A percentile compares a stretch with the other conserved stretches of the same genome.
These are phyloP conservation scores for Ogataea ganodermae DNA, from an alignment of 805 yeast species.

Conservation along the genomic window DNA sequence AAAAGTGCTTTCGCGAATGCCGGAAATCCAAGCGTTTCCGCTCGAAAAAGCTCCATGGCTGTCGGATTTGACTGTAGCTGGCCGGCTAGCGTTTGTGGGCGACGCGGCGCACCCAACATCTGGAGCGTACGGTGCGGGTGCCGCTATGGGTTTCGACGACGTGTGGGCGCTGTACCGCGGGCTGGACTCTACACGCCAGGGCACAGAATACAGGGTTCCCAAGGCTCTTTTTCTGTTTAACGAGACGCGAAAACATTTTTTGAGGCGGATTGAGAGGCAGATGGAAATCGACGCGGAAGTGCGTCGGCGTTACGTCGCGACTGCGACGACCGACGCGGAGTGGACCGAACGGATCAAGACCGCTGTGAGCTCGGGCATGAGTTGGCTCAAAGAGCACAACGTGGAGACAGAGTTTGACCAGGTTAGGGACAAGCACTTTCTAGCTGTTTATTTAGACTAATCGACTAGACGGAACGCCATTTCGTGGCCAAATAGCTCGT, in stretches of 20 bases:
- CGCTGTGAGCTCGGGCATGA: neutral
- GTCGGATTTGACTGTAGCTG: slow-evolving; percentile 1
- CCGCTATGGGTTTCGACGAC: slow-evolving; percentile 12
- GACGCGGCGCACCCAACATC: slow-evolving; percentile 15
- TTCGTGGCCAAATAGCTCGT: too few species aligned
- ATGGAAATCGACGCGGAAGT: slow-evolving; percentile 9
- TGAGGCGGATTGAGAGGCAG: slow-evolving; percentile 11
- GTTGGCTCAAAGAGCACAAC: slow-evolving; percentile 11
- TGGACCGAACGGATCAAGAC: slow-evolving; percentile 7
- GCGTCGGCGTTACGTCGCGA: slow-evolving; percentile 4
- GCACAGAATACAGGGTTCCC: neutral
- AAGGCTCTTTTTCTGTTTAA: slow-evolving; percentile 6
- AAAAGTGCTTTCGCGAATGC: slow-evolving; percentile 5
- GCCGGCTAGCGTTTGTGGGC: slow-evolving; percentile 10
- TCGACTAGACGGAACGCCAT: too few species aligned
- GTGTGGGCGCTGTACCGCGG: slow-evolving; percentile 13
- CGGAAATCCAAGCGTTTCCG: slow-evolving; percentile 11
- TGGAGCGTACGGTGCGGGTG: slow-evolving; percentile 14
- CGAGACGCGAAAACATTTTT: slow-evolving; percentile 10
- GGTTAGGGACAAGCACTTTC: slow-evolving; percentile 5
- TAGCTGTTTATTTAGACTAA: too few species aligned
- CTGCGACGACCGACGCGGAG: slow-evolving; percentile 10
- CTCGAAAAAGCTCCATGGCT: slow-evolving; percentile 15
- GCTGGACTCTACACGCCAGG: too few species aligned
- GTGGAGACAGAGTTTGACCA: slow-evolving; percentile 13